A percentile compares a stretch with the other conserved stretches of the same genome.
phyloP scores from a whole-genome alignment of 176 grass and related monocot genomes.

The Poa pratensis region DNA sequence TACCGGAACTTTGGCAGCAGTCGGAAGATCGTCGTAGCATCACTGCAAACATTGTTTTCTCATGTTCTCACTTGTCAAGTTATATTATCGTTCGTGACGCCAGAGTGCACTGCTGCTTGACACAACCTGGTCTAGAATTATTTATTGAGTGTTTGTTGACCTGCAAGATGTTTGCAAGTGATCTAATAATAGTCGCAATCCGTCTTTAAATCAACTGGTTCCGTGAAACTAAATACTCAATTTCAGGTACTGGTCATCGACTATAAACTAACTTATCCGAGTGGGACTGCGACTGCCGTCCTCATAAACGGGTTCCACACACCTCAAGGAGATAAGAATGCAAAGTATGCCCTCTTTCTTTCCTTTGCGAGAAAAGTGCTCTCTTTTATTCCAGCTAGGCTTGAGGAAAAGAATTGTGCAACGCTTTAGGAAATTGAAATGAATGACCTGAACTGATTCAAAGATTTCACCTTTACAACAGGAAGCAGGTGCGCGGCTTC shows the following conservation, averaged over 20 bases:
- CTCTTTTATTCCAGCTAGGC: conserved; percentile 3
- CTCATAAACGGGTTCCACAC: conserved; percentile 99
- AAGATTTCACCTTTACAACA: conserved; percentile 33
- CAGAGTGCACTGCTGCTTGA: not conserved
- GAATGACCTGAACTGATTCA: not conserved
- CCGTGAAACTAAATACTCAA: not conserved
- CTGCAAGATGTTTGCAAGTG: not conserved
- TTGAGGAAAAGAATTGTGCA: not conserved
- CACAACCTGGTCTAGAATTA: not conserved
- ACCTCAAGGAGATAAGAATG: conserved; percentile 82
- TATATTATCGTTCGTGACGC: not conserved
- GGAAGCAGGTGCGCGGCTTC: conserved; percentile 81
- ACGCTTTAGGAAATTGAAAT: not conserved
- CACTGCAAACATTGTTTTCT: not conserved
- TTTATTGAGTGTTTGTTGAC: not conserved
- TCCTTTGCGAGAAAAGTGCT: not conserved
- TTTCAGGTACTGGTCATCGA: conserved; percentile 89
- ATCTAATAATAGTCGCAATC: not conserved
- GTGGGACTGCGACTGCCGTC: conserved; percentile 90
- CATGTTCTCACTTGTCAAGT: not conserved
- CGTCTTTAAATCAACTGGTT: not conserved
- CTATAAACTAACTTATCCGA: conserved; percentile 95
- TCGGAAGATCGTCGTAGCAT: conserved; percentile 25
- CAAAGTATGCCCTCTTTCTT: conserved; percentile 51
- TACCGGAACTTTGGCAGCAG: not conserved